Conservation (phyloP, 306 rosid genomes). For the Pyrus betulifolia region DNA sequence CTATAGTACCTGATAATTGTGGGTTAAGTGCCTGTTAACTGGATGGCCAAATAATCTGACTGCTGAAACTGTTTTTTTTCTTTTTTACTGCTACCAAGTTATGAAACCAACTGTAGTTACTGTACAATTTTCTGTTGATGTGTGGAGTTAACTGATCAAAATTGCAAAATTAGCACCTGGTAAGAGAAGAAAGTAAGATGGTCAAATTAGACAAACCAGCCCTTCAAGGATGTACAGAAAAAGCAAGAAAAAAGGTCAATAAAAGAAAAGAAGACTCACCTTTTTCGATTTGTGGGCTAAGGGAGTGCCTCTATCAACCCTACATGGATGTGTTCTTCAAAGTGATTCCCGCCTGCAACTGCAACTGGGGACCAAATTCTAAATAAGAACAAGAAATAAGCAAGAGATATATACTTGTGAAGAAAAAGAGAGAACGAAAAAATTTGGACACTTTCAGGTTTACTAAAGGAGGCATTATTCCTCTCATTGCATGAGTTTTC, state of each 20-base stretch:
- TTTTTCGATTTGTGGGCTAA: constrained; percentile 86
- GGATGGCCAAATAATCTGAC: constrained; percentile 34
- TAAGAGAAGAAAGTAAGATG: constrained; percentile 37
- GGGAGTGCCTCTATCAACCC: constrained; percentile 67
- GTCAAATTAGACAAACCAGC: constrained; percentile 50
- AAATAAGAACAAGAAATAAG: constrained; percentile 34
- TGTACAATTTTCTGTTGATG: constrained; percentile 42
- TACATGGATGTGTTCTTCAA: constrained; percentile 42
- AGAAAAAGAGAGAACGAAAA: constrained; percentile 28
- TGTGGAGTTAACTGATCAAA: constrained; percentile 34
- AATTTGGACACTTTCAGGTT: constrained; percentile 25
- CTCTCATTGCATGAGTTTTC: constrained; percentile 15
- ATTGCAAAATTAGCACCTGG: constrained; percentile 52
- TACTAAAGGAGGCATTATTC: constrained; percentile 17
- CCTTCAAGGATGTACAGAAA: constrained; percentile 40
- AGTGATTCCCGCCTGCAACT: constrained; percentile 53
- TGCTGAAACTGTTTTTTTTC: constrained; percentile 24
- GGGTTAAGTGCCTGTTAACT: constrained; percentile 21
- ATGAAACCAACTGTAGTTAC: constrained; percentile 19
- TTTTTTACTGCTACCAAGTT: neutral
- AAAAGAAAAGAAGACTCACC: constrained; percentile 50
- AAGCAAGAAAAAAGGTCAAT: constrained; percentile 27
- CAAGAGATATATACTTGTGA: constrained; percentile 22
- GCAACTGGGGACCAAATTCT: constrained; percentile 65
- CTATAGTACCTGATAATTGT: constrained; percentile 18